phyloP scores from a whole-genome alignment of 345 rosid species.

The Lepidium africanum region DNA sequence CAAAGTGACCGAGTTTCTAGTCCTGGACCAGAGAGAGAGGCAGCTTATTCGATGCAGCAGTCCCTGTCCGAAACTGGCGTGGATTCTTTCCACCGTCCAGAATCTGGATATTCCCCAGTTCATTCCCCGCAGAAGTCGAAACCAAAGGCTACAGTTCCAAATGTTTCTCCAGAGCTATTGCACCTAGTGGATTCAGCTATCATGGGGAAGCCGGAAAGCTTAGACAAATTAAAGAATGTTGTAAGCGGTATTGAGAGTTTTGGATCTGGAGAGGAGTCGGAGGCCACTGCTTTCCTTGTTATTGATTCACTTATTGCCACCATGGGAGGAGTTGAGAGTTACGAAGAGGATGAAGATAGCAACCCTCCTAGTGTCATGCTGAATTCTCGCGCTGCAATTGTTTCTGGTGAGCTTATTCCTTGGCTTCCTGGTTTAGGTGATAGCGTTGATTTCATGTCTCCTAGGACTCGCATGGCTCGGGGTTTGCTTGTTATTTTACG shows the following conservation, averaged over 20 bases:
- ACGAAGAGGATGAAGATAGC: conserved; percentile 87
- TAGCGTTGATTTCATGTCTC: conserved; percentile 63
- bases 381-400: conserved; percentile 95
- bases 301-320: conserved; percentile 97
- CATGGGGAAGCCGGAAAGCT: conserved; percentile 95
- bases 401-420: conserved; percentile 89
- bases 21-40: conserved; percentile 48
- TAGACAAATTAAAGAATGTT: conserved; percentile 80
- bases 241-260: conserved; percentile 72
- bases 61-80: conserved; percentile 47
- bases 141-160: conserved; percentile 70
- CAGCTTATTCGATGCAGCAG: conserved; percentile 34
- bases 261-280: conserved; percentile 69
- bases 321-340: conserved; percentile 99
- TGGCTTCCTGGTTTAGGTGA: conserved; percentile 83
- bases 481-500: conserved; percentile 90
- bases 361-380: conserved; percentile 99
- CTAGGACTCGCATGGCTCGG: conserved; percentile 86
- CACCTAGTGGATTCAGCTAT: conserved; percentile 98
- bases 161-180: conserved; percentile 94
- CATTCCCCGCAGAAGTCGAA: conserved; percentile 63
- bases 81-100: conserved; percentile 39
- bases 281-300: conserved; percentile 73
- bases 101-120: conserved; percentile 42
- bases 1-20: conserved; percentile 44